phyloP scores from a whole-genome alignment of 2,329 filamentous ascomycete species.

The Trichoderma sp. region DNA sequence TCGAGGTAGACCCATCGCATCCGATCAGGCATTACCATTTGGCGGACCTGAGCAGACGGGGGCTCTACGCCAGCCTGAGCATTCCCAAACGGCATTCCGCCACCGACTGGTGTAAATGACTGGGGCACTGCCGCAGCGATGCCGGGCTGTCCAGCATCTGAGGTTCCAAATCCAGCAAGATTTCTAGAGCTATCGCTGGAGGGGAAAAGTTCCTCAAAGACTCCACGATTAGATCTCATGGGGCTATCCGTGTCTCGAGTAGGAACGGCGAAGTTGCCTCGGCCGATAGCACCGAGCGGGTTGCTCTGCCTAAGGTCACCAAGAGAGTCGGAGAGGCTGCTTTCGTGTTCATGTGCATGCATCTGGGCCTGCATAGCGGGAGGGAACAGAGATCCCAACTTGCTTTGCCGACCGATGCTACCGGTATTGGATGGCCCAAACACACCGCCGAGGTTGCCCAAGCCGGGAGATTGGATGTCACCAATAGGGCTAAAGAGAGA shows the following conservation, averaged over 20 bases:
- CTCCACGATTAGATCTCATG: constrained; percentile 54
- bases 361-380: constrained; percentile 88
- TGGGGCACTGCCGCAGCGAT: constrained; percentile 37
- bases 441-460: constrained; percentile 67
- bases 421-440: constrained; percentile 67
- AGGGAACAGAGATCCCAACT: constrained; percentile 85
- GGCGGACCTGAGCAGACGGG: constrained; percentile 70
- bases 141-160: constrained; percentile 40
- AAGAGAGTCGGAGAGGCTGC: constrained; percentile 56
- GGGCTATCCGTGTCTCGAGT: constrained; percentile 61
- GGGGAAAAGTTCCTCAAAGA: constrained; percentile 58
- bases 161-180: constrained; percentile 41
- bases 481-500: constrained; percentile 77
- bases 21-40: constrained; percentile 98
- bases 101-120: constrained; percentile 40
- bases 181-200: constrained; percentile 38
- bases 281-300: constrained; percentile 67
- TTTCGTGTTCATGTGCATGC: constrained; percentile 70
- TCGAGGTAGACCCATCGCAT: constrained; percentile 99
- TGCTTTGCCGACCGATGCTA: constrained; percentile 74
- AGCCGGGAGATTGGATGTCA: constrained; percentile 74
- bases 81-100: constrained; percentile 39
- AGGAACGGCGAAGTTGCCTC: constrained; percentile 57
- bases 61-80: constrained; percentile 46
- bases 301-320: constrained; percentile 63